These are phyloP conservation scores for Trifolium pratense DNA, from an alignment of 306 rosid species.

Conservation along the genomic window DNA sequence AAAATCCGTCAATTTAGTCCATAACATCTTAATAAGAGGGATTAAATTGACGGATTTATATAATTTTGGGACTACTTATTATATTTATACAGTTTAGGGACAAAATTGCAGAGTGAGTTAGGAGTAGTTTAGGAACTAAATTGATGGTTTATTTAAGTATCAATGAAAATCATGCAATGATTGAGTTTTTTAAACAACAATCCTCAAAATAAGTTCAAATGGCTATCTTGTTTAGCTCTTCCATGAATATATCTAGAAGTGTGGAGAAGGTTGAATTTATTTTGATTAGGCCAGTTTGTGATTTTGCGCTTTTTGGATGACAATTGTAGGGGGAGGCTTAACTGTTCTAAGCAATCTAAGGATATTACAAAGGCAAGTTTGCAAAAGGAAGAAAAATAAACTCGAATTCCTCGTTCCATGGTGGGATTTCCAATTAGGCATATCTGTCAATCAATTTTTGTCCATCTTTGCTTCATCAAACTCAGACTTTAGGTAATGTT, in stretches of 20 bases:
- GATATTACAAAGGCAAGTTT: conserved; percentile 82
- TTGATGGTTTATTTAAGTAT: not conserved
- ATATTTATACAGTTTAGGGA: not conserved
- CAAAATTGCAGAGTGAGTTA: too few species aligned
- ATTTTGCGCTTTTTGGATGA: conserved; percentile 32
- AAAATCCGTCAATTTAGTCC: too few species aligned
- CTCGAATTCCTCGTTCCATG: conserved; percentile 92
- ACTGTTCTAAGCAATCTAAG: conserved; percentile 91
- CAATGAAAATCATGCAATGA: not conserved
- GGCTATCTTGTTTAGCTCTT: not conserved
- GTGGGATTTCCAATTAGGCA: conserved; percentile 97
- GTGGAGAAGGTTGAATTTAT: not conserved
- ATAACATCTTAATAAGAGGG: not conserved
- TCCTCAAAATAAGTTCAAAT: not conserved
- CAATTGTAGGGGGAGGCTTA: conserved; percentile 84
- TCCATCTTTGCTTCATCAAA: conserved; percentile 90
- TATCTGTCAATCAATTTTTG: conserved; percentile 88
- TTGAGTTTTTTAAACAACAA: not conserved
- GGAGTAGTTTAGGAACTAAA: too few species aligned
- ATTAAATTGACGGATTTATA: not conserved
- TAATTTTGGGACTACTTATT: not conserved
- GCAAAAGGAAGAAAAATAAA: conserved; percentile 77
- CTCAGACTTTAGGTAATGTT: conserved; percentile 78
- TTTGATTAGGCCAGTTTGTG: not conserved
- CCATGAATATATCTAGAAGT: not conserved